Base-by-base conservation (phyloP, 345 rosid genomes). In the Bruguiera parviflora region DNA sequence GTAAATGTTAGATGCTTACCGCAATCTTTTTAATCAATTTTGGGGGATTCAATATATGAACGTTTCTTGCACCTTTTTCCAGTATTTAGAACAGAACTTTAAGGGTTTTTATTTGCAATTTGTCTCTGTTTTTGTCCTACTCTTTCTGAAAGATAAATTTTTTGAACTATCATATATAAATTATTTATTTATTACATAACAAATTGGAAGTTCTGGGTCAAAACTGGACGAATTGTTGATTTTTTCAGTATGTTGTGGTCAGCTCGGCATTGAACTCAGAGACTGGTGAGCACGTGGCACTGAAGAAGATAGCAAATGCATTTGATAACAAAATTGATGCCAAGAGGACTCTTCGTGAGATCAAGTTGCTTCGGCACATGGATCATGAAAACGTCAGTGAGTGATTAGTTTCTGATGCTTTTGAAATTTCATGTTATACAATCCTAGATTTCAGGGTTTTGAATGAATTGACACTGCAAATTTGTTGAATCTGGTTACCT, bases 281-380 rank as follows among this genome's bases (percentile, higher is more conserved):
- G 81, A 89, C 90, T 11, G 84, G 78, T 28, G 99, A 92, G 75
- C 81, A 78, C 8, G 93, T 95, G 51, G 97, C 97, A 1, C 73
- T 95, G 61, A 95, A 92, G 91, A 95, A 95, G 87, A 89, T 92
- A 37, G 79, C 86, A 8, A 83, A 89, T 80, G 92, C 95, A 6
- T 91, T 88, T 58, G 95, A 89, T 52, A 87, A 94, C 84, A 80
- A 72, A 61, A 83, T 92, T 49, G 93, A 86, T 29, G 97, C 96
- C 19, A 94, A 94, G 87, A 88, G 96, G 83, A 88, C 97, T 9
- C 95, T 94, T 49, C 96, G 98, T 2, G 98, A 91, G 86, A 91
- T 91, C 89, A 94, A 89, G 88, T 80, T 94, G 63, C 97, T 94
- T 76, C 90, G 97, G 31, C 98, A 91, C 78, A 87, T 94, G 84